Evolutionary conservation across 2,329 filamentous ascomycete species (phyloP).

Genomic region (Alternaria infectoria): DNA sequence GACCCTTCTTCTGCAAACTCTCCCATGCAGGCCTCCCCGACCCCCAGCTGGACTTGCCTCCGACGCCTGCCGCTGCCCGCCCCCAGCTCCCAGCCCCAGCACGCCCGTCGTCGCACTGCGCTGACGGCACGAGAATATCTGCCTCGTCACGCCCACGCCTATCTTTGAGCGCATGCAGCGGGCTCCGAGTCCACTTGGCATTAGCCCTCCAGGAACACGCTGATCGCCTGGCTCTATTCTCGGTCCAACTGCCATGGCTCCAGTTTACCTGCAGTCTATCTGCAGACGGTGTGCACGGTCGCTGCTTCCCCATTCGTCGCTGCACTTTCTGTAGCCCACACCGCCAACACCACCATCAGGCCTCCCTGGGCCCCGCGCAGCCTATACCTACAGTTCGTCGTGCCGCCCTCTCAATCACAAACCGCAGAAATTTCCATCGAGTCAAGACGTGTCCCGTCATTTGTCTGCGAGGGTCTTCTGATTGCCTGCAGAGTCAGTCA

Average conservation of each 20-base stretch:
- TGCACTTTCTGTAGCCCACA: constrained; percentile 7
- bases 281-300: background rate
- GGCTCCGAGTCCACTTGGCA: constrained; percentile 1
- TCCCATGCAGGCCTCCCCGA: background rate
- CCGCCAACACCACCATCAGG: constrained; percentile 4
- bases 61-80: background rate
- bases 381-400: background rate
- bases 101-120: constrained; percentile 1
- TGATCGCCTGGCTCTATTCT: constrained; percentile 11
- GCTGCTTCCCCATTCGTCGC: background rate
- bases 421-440: constrained; percentile 10
- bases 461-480: background rate
- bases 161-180: background rate
- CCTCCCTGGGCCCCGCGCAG: background rate
- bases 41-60: background rate
- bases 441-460: background rate
- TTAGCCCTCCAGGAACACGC: constrained; percentile 5
- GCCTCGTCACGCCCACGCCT: background rate
- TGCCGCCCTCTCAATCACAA: constrained; percentile 1
- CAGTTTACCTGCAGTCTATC: background rate
- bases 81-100: background rate
- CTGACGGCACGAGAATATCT: background rate
- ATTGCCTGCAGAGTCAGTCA: constrained; percentile 3
- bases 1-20: constrained; percentile 2
- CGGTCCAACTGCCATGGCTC: background rate